Base-by-base conservation (phyloP, 1,284 basidiomycete genomes). In the Chondrostereum purpureum region DNA sequence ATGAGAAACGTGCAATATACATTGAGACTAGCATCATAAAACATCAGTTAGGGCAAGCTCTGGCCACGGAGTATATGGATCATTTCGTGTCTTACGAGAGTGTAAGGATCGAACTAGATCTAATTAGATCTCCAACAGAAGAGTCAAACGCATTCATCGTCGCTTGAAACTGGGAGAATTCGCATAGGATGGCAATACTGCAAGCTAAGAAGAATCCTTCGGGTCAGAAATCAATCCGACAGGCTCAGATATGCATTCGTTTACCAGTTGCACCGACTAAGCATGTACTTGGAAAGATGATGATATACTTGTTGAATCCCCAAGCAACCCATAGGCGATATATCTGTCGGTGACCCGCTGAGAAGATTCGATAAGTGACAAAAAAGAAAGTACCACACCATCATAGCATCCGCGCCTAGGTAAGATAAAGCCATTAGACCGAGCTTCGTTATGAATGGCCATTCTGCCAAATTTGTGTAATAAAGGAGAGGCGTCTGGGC, bases 271-370 rank as follows among this genome's bases (percentile, higher is more conserved):
- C 18, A 11, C 46, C 42, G n/a, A 41, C 19, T 6, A 44, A 20
- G 12, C 27, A 44, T 4, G 48, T 6, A 4, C 34, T 12, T 11
- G 49, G 49, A 21, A 50, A 48, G 16, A 48, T 38, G 18, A 47
- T 45, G 13, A 47, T 20, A 22, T 37, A 41, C 13, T 17, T 16
- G 13, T 50, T 48, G 35, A 35, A 37, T 8, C 20, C 33, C 49
- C 49, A 47, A 19, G 45, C 40, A 10, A 50, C 23, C 49, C 49
- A 50, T 3, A 50, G 33, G 14, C 49, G 49, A 31, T 50, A 50
- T 8, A 50, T 39, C 49, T 50, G n/a, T 8, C 8, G 35, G 24
- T 34, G 8, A 12, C 13, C 12, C 20, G n/a, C n/a, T n/a, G 24
- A 39, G 5, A 12, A n/a, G 6, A 20, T n/a, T n/a, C n/a, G n/a